These are phyloP conservation scores for Jimgerdemannia flammicorona DNA, from an alignment of 192 early-diverging fungal genomes.

Conservation along the genomic window DNA sequence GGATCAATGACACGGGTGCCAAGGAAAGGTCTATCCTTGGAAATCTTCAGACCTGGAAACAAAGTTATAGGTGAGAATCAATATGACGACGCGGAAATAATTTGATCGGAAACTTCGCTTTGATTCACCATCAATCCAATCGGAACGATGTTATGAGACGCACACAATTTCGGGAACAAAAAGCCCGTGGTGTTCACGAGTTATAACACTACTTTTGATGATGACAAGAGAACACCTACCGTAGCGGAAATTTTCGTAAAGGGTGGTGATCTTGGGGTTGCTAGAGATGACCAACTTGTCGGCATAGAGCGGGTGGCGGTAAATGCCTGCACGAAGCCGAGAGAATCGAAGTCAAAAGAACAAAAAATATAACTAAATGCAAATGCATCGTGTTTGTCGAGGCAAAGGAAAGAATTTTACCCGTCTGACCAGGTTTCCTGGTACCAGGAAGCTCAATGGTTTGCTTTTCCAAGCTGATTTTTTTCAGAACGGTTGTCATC, in stretches of 20 bases:
- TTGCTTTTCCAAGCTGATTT: constrained; percentile 48
- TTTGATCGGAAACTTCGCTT: background rate
- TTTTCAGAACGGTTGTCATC: constrained; percentile 20
- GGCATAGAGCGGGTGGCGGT: constrained; percentile 35
- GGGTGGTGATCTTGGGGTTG: constrained; percentile 44
- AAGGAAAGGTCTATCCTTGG: constrained; percentile 54
- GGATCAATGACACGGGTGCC: constrained; percentile 61
- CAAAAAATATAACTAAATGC: background rate
- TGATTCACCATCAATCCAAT: background rate
- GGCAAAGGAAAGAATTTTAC: constrained; percentile 14
- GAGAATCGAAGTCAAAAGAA: background rate
- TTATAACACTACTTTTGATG: background rate
- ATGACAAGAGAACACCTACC: constrained; percentile 23
- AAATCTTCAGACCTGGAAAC: constrained; percentile 45
- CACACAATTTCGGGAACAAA: too few relatives aligned
- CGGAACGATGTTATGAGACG: too few relatives aligned
- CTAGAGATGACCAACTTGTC: constrained; percentile 28
- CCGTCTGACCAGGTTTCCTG: constrained; percentile 45
- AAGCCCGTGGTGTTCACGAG: background rate
- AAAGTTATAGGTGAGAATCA: background rate
- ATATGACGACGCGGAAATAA: too few relatives aligned
- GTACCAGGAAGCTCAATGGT: constrained; percentile 44
- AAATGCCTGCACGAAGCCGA: constrained; percentile 28
- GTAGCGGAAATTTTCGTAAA: constrained; percentile 42
- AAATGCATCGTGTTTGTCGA: background rate